Evolutionary conservation across 148 eudicot genomes (phyloP).

Genomic region (Dysphania ambrosioides): DNA sequence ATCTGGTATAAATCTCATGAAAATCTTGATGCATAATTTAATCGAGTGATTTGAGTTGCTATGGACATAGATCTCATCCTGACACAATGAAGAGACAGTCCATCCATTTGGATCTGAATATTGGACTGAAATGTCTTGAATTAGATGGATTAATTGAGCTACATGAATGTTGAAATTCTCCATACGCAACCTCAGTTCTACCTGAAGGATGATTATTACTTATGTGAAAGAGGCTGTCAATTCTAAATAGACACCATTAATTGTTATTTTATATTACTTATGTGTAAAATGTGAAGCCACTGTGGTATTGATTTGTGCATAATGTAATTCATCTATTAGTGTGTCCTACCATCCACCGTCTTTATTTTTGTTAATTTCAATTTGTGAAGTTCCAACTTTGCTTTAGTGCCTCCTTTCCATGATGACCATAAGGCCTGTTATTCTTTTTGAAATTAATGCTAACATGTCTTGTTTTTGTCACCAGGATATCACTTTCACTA

Average conservation of each 20-base stretch:
- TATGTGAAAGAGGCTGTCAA: background rate
- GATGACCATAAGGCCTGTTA: background rate
- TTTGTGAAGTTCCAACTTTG: background rate
- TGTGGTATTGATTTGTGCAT: background rate
- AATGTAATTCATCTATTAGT: background rate
- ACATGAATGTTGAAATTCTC: too few species aligned
- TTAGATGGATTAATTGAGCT: background rate
- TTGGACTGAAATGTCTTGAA: background rate
- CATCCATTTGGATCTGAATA: background rate
- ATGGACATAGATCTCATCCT: background rate
- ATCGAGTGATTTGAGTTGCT: background rate
- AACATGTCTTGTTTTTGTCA: constrained; percentile 7
- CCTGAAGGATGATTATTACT: background rate
- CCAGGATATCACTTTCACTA: constrained; percentile 73
- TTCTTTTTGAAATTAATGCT: background rate
- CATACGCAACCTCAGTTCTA: background rate
- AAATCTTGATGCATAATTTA: background rate
- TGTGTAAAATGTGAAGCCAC: background rate
- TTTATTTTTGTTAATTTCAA: background rate
- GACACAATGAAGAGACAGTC: background rate
- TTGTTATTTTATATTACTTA: background rate
- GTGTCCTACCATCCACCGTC: background rate
- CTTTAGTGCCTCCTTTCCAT: background rate
- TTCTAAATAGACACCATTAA: background rate
- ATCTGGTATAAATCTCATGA: background rate